Base-by-base conservation (phyloP, 257 asterid species). In the Primulina eburnea region DNA sequence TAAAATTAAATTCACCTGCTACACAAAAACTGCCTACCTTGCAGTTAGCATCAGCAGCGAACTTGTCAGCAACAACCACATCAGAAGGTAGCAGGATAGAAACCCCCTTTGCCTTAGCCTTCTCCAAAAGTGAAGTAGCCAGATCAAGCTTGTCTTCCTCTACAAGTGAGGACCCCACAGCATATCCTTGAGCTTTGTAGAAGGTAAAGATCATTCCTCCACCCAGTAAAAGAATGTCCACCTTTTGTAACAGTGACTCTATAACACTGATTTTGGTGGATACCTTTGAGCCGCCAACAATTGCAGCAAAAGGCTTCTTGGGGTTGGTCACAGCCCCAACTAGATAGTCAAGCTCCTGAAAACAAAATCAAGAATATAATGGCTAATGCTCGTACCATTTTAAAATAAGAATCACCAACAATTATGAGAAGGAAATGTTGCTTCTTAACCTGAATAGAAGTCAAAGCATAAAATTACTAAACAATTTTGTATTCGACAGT, bases 121-220 rank as follows among this genome's bases (percentile, higher is more conserved):
- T 82, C 77, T 74, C 84, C 60, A 82, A 60, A 37, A 79, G 84
- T 32, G 82, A 71, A 35, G 75, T 79, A 17, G 84, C 87, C 53
- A 80, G 82, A 62, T 75, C 84, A 59, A 82, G 84, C 77, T 80
- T 76, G 71, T 77, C 84, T 18, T 28, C 82, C 73, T 82, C 87
- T n/a, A 82, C 82, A 12, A 82, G 87, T 58, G 87, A 82, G 2
- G 84, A 79, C 29, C 84, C 87, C 64, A 82, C 87, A 6, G 79
- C 26, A n/a, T 37, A 72, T 35, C 87, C 87, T 69, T 77, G 79
- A 60, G 87, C 87, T 67, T 79, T 79, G 82, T 76, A 79, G 84
- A 82, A 82, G 2, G 87, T 82, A 66, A 71, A 82, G 77, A 82
- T 76, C 84, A 82, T 82, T 53, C 87, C 87, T 63, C 87, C 87